Percentiles rank a stretch among this genome's conserved stretches.
Evolutionary conservation across 2,329 filamentous ascomycete species (phyloP).

Genomic region (Zalaria sp.): DNA sequence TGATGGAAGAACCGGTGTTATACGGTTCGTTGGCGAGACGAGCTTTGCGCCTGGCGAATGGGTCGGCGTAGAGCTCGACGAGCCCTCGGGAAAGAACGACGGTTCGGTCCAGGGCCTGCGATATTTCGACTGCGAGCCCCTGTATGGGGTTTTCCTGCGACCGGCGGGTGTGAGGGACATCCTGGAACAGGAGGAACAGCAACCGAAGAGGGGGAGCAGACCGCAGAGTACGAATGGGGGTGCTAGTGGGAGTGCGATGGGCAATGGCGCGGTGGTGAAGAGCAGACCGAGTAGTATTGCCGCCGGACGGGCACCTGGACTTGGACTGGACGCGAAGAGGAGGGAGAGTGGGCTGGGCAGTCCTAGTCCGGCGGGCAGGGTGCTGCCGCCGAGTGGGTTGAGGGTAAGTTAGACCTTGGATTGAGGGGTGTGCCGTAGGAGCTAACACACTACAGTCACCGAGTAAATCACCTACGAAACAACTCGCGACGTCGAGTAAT

Average conservation of each 20-base stretch:
- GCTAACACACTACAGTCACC: conserved; percentile 43
- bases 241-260: conserved; percentile 8
- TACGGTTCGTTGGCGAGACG: conserved; percentile 72
- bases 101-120: conserved; percentile 75
- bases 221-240: too few relatives aligned
- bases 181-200: conserved; percentile 10
- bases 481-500: conserved; percentile 44
- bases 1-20: conserved; percentile 60
- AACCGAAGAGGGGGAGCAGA: conserved; percentile 2
- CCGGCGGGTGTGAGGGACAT: conserved; percentile 50
- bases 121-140: conserved; percentile 66
- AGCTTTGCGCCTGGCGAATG: conserved; percentile 71
- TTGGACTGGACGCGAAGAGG: conserved; percentile 8
- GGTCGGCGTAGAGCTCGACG: conserved; percentile 79
- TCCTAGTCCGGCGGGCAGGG: conserved; percentile 53
- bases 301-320: conserved; percentile 10
- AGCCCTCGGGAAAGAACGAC: conserved; percentile 80
- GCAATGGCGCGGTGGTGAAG: conserved; percentile 17
- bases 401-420: conserved; percentile 32
- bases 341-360: conserved; percentile 42
- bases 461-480: conserved; percentile 68
- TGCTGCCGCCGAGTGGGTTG: conserved; percentile 34
- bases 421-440: neutral
- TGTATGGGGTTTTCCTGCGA: conserved; percentile 76
- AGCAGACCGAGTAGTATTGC: conserved; percentile 27